Evolutionary conservation across 768 basidiomycete genomes (phyloP).

Genomic region (Psilocybe tampanensis): DNA sequence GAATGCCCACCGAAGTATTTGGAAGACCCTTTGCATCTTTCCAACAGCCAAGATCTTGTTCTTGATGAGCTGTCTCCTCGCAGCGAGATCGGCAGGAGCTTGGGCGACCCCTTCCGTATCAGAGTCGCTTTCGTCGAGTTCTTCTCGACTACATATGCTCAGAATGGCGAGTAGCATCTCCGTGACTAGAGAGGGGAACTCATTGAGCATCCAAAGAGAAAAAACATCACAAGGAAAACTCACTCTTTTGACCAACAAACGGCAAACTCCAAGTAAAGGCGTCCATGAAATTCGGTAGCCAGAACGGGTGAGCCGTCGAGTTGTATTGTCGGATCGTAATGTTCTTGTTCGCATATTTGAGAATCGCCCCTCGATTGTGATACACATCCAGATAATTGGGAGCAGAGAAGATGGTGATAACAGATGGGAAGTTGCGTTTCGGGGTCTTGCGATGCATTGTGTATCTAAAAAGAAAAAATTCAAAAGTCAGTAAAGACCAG

Average conservation of each 20-base stretch:
- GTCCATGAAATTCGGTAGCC: constrained; percentile 97
- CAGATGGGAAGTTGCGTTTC: constrained; percentile 92
- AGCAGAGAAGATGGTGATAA: constrained; percentile 97
- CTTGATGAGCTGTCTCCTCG: constrained; percentile 91
- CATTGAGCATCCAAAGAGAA: background rate
- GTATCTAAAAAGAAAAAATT: constrained; percentile 47
- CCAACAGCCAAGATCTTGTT: constrained; percentile 99
- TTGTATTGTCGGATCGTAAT: constrained; percentile 94
- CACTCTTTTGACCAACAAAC: constrained; percentile 96
- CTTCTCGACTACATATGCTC: constrained; percentile 92
- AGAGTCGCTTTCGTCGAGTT: constrained; percentile 65
- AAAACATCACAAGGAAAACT: constrained; percentile 28
- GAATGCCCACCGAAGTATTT: constrained; percentile 79
- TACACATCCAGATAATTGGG: constrained; percentile 97
- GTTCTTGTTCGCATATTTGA: constrained; percentile 96
- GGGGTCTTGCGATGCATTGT: constrained; percentile 96
- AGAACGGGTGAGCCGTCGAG: constrained; percentile 83
- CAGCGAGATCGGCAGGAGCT: constrained; percentile 49
- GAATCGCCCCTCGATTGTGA: constrained; percentile 94
- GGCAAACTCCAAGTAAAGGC: constrained; percentile 98
- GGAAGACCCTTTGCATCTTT: constrained; percentile 94
- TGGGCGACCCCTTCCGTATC: constrained; percentile 40
- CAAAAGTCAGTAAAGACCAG: constrained; percentile 3
- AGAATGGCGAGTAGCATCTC: constrained; percentile 97
- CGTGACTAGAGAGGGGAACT: constrained; percentile 61